These are phyloP conservation scores for Ceratobasidium sp. DNA, from an alignment of 1,284 basidiomycete species.

Conservation along the genomic window DNA sequence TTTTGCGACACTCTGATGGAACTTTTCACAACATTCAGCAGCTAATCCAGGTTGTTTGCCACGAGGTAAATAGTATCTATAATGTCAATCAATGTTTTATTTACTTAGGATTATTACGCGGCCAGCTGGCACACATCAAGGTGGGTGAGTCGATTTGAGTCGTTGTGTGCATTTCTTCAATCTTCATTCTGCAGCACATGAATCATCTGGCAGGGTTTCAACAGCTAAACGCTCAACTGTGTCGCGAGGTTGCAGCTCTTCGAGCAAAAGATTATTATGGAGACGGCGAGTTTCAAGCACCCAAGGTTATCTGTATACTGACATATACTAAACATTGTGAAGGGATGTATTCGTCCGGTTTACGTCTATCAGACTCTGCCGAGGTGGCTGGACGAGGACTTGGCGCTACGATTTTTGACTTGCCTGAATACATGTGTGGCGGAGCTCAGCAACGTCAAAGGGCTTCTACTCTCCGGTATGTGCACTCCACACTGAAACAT, in stretches of 20 bases:
- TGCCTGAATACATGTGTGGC: conserved; percentile 85
- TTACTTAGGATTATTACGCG: not conserved
- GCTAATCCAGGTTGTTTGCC: conserved; percentile 80
- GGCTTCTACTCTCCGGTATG: conserved; percentile 21
- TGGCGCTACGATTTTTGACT: conserved; percentile 59
- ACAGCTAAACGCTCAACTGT: conserved; percentile 71
- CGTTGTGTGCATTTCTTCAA: not conserved
- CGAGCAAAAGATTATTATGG: conserved; percentile 80
- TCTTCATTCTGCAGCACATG: conserved; percentile 66
- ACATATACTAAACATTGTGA: conserved; percentile 33
- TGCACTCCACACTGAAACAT: too few species aligned
- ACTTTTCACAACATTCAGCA: conserved; percentile 70
- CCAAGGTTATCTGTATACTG: not conserved
- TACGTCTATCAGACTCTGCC: conserved; percentile 70
- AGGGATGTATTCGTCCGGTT: conserved; percentile 85
- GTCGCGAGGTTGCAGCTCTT: conserved; percentile 70
- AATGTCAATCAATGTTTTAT: conserved; percentile 39
- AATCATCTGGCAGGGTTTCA: conserved; percentile 79
- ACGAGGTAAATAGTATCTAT: conserved; percentile 69
- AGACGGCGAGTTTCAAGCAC: conserved; percentile 66
- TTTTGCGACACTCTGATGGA: conserved; percentile 69
- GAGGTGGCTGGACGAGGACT: conserved; percentile 63
- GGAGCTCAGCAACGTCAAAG: conserved; percentile 66
- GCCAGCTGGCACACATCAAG: conserved; percentile 76
- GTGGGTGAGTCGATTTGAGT: conserved; percentile 53